phyloP scores from a whole-genome alignment of 441 rosid species.

The Cnidoscolus chayamansa region DNA sequence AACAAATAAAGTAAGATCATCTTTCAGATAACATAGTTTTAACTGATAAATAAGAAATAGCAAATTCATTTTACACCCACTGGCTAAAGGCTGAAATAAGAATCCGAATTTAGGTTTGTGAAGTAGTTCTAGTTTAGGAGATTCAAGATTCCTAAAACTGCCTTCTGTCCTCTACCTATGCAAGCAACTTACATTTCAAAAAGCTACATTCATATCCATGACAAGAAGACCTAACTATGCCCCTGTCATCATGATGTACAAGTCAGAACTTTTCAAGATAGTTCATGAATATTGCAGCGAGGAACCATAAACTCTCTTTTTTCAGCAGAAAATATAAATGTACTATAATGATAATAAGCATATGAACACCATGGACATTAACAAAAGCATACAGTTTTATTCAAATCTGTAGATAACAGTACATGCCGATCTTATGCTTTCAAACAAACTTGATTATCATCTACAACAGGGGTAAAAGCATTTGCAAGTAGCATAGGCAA shows the following conservation, averaged over 20 bases:
- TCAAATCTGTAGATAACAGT: neutral
- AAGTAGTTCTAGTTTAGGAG: neutral
- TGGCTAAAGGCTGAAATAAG: neutral
- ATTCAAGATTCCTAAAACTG: neutral
- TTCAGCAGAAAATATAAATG: neutral
- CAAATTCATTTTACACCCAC: neutral
- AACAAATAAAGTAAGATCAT: constrained; percentile 14
- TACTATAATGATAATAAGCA: neutral
- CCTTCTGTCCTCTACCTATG: neutral
- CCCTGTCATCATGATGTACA: too few species aligned
- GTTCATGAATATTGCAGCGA: too few species aligned
- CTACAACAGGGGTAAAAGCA: neutral
- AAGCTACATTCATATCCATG: neutral
- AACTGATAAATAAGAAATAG: neutral
- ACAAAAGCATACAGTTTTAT: neutral
- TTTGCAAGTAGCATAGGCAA: neutral
- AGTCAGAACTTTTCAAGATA: too few species aligned
- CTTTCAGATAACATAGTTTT: neutral
- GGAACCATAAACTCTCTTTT: too few species aligned
- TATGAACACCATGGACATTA: neutral
- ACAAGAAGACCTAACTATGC: neutral
- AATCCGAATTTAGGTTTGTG: neutral
- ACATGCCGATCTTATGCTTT: neutral
- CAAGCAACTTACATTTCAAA: neutral
- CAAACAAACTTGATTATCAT: neutral